Evolutionary conservation across 768 basidiomycete species (phyloP).

Genomic region (Mycena crocata): DNA sequence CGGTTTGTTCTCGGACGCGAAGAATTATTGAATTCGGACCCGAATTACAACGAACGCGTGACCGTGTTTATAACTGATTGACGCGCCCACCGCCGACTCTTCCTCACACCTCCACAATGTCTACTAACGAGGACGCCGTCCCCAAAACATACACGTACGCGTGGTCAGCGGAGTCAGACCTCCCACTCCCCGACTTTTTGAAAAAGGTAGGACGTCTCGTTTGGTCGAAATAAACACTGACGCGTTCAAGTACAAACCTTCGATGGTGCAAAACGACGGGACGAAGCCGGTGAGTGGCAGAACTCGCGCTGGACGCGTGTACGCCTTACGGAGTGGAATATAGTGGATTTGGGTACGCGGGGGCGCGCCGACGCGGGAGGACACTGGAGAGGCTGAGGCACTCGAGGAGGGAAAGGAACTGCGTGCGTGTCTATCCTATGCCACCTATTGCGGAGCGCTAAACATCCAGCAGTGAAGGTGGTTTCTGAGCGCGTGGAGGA

Average conservation of each 20-base stretch:
- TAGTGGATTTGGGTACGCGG: conserved; percentile 78
- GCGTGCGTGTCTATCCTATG: conserved; percentile 47
- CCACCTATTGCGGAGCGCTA: background rate
- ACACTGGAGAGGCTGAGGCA: conserved; percentile 46
- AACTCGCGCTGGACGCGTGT: background rate
- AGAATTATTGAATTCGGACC: too few relatives aligned
- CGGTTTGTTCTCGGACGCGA: too few relatives aligned
- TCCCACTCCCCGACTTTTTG: conserved; percentile 64
- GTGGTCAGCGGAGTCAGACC: conserved; percentile 58
- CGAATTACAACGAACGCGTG: too few relatives aligned
- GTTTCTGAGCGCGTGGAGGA: conserved; percentile 67
- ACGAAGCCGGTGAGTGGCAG: conserved; percentile 71
- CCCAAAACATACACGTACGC: conserved; percentile 59
- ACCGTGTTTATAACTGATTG: background rate
- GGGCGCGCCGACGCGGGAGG: conserved; percentile 37
- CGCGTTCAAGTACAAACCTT: conserved; percentile 69
- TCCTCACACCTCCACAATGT: conserved; percentile 16
- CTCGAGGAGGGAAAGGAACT: conserved; percentile 57
- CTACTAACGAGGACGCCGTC: conserved; percentile 55
- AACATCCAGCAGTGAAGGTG: conserved; percentile 60
- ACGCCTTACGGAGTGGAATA: background rate
- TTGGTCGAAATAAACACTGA: conserved; percentile 7
- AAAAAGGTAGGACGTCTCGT: conserved; percentile 55
- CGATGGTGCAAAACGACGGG: conserved; percentile 83
- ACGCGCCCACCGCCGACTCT: background rate